These are phyloP conservation scores for Acanthamoeba lenticulata DNA, from an alignment of 208 protist species.

Conservation along the genomic window DNA sequence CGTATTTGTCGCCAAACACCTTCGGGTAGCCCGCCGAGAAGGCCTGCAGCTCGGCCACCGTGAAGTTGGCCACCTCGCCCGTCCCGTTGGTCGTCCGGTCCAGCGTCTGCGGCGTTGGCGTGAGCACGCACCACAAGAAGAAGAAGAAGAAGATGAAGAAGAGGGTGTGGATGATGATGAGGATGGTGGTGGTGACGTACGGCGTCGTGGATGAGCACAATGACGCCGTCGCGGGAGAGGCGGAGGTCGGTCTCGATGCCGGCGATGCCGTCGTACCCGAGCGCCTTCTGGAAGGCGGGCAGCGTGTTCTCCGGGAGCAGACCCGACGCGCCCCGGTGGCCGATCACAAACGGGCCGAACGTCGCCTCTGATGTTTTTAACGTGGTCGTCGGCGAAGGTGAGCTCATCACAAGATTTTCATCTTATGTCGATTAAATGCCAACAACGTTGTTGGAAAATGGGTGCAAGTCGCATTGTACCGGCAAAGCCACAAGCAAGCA, in stretches of 20 bases:
- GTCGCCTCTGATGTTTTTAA: neutral
- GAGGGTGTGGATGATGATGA: too few relatives aligned
- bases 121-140: neutral
- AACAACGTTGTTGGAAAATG: neutral
- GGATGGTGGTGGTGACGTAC: too few relatives aligned
- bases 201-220: slow-evolving; percentile 21
- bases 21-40: neutral
- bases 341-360: neutral
- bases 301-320: neutral
- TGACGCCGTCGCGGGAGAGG: neutral
- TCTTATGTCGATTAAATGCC: neutral
- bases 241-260: slow-evolving; percentile 9
- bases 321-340: neutral
- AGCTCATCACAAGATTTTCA: neutral
- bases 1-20: neutral
- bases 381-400: neutral
- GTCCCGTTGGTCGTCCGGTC: slow-evolving; percentile 10
- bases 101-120: neutral
- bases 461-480: too few relatives aligned
- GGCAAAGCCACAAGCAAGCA: neutral
- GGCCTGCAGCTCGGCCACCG: neutral
- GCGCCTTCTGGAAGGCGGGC: neutral
- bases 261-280: neutral
- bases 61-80: neutral
- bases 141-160: neutral